Percentiles rank a stretch among this genome's conserved stretches.
These are phyloP conservation scores for Anisodus tanguticus DNA, from an alignment of 257 asterid species.

Conservation along the genomic window DNA sequence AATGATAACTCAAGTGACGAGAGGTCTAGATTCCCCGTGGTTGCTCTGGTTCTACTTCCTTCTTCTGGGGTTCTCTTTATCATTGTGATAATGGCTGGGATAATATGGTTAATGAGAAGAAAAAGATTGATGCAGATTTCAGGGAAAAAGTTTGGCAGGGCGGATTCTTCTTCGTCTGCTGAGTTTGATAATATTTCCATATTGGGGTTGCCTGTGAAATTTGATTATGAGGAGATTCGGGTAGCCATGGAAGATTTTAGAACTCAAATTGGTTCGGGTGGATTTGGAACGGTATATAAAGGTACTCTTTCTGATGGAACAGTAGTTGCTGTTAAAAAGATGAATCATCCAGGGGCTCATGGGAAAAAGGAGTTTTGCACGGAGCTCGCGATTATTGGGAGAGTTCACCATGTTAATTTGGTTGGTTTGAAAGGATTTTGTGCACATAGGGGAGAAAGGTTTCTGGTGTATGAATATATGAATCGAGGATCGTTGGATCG, in stretches of 20 bases:
- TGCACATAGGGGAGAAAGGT: constrained; percentile 56
- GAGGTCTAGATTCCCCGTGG: constrained; percentile 43
- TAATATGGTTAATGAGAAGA: constrained; percentile 45
- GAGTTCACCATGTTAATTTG: constrained; percentile 72
- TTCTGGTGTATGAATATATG: constrained; percentile 83
- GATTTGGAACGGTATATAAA: constrained; percentile 70
- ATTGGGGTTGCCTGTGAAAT: constrained; percentile 67
- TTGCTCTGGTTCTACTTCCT: constrained; percentile 60
- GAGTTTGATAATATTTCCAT: constrained; percentile 55
- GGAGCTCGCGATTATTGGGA: constrained; percentile 70
- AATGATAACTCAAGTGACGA: constrained; percentile 24
- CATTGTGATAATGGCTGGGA: constrained; percentile 39
- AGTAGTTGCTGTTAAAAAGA: constrained; percentile 68
- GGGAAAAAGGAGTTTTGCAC: constrained; percentile 74
- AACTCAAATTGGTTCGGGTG: constrained; percentile 70
- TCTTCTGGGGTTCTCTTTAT: constrained; percentile 48
- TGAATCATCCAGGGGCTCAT: constrained; percentile 49
- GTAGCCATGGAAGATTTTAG: constrained; percentile 63
- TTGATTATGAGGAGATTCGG: constrained; percentile 54
- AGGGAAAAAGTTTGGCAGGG: constrained; percentile 29
- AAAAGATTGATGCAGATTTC: constrained; percentile 30
- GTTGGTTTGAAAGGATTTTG: constrained; percentile 76
- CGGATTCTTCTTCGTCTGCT: constrained; percentile 36
- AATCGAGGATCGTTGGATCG: constrained; percentile 71
- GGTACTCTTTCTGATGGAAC: constrained; percentile 61